Percentiles rank a stretch among this genome's conserved stretches.
Conservation (phyloP, 2,329 filamentous ascomycete species). For the Xylaria sp. region DNA sequence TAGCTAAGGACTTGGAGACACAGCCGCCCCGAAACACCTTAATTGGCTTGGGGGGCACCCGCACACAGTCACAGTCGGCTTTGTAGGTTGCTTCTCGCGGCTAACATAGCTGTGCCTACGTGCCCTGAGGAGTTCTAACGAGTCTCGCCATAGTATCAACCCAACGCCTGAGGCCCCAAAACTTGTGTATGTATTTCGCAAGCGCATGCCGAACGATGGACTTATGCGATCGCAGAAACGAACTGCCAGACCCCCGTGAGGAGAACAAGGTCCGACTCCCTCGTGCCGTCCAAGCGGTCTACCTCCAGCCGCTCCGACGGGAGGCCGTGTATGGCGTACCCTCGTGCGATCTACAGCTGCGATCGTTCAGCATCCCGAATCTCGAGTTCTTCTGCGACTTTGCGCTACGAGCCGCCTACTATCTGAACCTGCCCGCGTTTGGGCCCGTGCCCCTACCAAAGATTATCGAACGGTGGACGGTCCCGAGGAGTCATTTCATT, state of each 20-base stretch:
- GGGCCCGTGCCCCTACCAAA: conserved; percentile 86
- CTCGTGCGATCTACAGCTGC: conserved; percentile 87
- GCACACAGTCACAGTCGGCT: conserved; percentile 31
- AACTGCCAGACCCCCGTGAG: conserved; percentile 29
- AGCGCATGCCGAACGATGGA: background rate
- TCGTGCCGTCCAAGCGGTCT: conserved; percentile 80
- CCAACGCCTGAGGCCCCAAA: conserved; percentile 13
- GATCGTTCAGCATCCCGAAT: conserved; percentile 87
- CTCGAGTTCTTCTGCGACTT: conserved; percentile 96
- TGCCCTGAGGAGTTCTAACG: conserved; percentile 9
- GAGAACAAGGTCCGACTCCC: conserved; percentile 60
- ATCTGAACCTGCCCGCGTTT: conserved; percentile 80
- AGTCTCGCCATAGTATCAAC: background rate
- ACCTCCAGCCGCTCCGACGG: conserved; percentile 81
- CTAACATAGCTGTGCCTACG: background rate
- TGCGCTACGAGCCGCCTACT: conserved; percentile 91
- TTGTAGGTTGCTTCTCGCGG: conserved; percentile 25
- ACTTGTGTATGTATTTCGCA: conserved; percentile 25
- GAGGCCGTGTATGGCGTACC: conserved; percentile 76
- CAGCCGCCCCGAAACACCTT: conserved; percentile 32
- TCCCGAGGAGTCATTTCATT: conserved; percentile 85
- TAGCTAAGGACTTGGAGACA: conserved; percentile 30
- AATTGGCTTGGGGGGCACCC: conserved; percentile 21
- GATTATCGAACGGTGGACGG: conserved; percentile 91
- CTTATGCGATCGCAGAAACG: conserved; percentile 30